Evolutionary conservation across 2,329 filamentous ascomycete species (phyloP).

Genomic region (Apiospora arundinis): DNA sequence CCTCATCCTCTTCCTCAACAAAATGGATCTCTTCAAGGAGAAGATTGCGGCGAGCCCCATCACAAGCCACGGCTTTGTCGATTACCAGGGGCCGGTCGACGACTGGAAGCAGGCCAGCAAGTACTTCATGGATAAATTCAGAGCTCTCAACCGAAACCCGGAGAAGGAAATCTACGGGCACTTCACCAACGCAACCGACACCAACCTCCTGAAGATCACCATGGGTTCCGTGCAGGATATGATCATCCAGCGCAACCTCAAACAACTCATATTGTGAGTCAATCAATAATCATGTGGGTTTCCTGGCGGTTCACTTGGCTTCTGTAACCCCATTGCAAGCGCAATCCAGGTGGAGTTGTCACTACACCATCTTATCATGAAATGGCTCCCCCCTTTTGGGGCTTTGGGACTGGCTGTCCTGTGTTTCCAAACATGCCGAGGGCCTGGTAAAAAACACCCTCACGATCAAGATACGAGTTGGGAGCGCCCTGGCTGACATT

Average conservation of each 20-base stretch:
- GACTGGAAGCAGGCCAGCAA: slow-evolving; percentile 78
- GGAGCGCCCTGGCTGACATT: background rate
- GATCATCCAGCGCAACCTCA: slow-evolving; percentile 84
- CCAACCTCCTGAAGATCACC: slow-evolving; percentile 82
- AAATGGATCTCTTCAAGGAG: slow-evolving; percentile 84
- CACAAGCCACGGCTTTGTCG: slow-evolving; percentile 75
- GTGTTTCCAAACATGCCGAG: background rate
- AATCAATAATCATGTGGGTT: slow-evolving; percentile 34
- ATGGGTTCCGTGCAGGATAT: slow-evolving; percentile 88
- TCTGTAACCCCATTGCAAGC: slow-evolving; percentile 11
- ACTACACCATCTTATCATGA: background rate
- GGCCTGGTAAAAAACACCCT: slow-evolving; percentile 1
- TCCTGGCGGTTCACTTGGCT: slow-evolving; percentile 22
- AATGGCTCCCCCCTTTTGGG: background rate
- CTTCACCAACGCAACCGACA: slow-evolving; percentile 68
- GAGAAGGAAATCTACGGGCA: slow-evolving; percentile 70
- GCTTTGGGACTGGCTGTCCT: background rate
- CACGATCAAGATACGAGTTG: background rate
- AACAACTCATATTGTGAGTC: slow-evolving; percentile 74
- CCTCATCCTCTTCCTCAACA: slow-evolving; percentile 85
- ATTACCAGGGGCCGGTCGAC: slow-evolving; percentile 74
- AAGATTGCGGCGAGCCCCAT: slow-evolving; percentile 77
- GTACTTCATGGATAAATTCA: slow-evolving; percentile 84
- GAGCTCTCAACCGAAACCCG: slow-evolving; percentile 73
- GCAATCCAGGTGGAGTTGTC: slow-evolving; percentile 2